phyloP scores from a whole-genome alignment of 805 yeast genomes.

The Myxozyma sirexii region DNA sequence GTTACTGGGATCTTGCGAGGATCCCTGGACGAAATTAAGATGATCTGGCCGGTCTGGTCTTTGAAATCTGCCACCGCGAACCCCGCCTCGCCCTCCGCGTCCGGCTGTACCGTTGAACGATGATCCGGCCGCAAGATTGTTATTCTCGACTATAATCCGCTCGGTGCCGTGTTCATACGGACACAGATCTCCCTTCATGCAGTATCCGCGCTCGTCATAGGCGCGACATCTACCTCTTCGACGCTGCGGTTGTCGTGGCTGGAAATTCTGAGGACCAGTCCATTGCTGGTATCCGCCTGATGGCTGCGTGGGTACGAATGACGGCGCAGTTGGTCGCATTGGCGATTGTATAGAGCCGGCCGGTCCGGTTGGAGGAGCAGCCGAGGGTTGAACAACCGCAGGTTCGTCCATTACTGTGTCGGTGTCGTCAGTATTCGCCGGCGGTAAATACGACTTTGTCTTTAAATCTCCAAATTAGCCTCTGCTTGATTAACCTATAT shows the following conservation, averaged over 20 bases:
- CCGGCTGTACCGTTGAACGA: not conserved
- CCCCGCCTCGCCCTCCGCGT: conserved; percentile 6
- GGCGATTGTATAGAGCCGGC: not conserved
- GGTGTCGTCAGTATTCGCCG: not conserved
- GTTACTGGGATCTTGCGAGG: conserved; percentile 36
- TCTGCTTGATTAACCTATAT: not conserved
- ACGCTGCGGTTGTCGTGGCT: not conserved
- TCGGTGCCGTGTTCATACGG: conserved; percentile 35
- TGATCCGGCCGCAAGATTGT: not conserved
- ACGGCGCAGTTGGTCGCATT: not conserved
- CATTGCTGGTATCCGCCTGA: conserved; percentile 1
- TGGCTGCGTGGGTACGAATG: not conserved
- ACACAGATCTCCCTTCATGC: conserved; percentile 33
- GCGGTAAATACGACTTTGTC: not conserved
- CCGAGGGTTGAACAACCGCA: not conserved
- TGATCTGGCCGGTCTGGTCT: conserved; percentile 5
- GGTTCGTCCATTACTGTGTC: conserved; percentile 1
- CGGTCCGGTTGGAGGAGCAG: conserved; percentile 3
- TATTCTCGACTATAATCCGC: conserved; percentile 22
- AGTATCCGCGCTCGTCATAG: conserved; percentile 31
- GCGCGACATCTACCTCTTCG: conserved; percentile 25
- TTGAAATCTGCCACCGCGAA: conserved; percentile 5
- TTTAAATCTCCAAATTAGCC: not conserved
- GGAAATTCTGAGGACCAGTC: not conserved
- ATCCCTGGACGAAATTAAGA: conserved; percentile 9